Evolutionary conservation across 495 filamentous ascomycete genomes (phyloP), one percentile per base, ranked within the genome.

Genomic region (Gamarada debralockiae): DNA sequence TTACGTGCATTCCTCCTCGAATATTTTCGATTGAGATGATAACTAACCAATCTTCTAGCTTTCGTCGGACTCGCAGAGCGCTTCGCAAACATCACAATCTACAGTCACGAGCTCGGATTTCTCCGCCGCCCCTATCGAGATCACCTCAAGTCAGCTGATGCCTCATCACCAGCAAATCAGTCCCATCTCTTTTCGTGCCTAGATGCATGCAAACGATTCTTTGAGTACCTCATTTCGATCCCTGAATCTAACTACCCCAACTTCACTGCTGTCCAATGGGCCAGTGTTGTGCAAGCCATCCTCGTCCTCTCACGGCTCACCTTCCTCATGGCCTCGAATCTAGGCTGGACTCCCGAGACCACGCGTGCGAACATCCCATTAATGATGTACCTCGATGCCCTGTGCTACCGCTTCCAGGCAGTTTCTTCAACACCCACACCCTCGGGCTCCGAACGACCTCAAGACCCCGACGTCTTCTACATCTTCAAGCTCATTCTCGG

Each of bases 291-390:
- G 0, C 60, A 65, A 27, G 56, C 60, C 5, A 43, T 70, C 14
- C 57, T 72, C 46, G 49, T 59, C 6, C 46, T 70, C 2, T 68
- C 67, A 0, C 57, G 63, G 1, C 56, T 72, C 3, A 64, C 59
- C 0, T 66, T 70, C 7, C 60, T 64, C 33, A 60, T 64, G 43
- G 55, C 56, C 8, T 48, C 61, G 4, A 56, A 47, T 2, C 58
- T 63, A 57, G 61, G 61, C 21, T 62, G 59, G 52, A 45, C 57
- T 42, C 9, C 53, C 10, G 38, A 49, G 7, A 55, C 37, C 3
- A 55, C 57, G 2, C 45, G 53, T 12, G 15, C 43, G 7, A 52
- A 48, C 10, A 37, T 60, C 4, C 60, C 56, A 5, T 20, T 63
- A 17, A 40, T 50, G 0, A 55, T 60, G 50, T 63, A 63, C 42